Base-by-base conservation (phyloP, 2,329 filamentous ascomycete genomes). In the Hypomyces perniciosus region DNA sequence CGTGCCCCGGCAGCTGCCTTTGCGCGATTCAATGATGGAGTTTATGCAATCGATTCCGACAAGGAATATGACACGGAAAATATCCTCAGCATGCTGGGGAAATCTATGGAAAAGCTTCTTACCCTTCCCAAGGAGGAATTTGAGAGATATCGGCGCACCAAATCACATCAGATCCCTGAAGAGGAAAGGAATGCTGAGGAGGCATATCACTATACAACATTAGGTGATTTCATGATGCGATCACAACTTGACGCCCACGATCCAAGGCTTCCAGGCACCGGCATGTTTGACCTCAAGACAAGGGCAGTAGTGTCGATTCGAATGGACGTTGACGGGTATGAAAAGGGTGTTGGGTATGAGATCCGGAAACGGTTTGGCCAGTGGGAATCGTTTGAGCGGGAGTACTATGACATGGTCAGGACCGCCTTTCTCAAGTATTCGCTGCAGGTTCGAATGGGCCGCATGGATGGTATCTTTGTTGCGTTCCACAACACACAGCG, bases 391-490 rank as follows among this genome's bases (percentile, higher is more conserved):
- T 99, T 86, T 65, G 93, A 99, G 70, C 84, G 91, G 52, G 95
- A 99, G 63, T 96, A 93, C 67, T 95, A 86, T 66, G 93, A 99
- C 68, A 95, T 99, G 90, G 92, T 95, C 53, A 81, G 95, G 48
- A 82, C 91, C 1, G 93, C 92, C 0, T 92, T 99, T 71, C 74
- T 99, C 50, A 99, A 99, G 64, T 99, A 99, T 68, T 96, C 91
- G 8, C 76, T 99, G 30, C 93, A 99, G 69, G 95, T 92, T 29
- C 88, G 93, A 41, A 95, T 99, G 82, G 93, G 95, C 13, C 84
- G 91, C 45, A 99, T 99, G 95, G 92, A 99, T 64, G 93, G 93
- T 48, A 96, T 97, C 45, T 99, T 97, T 63, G 88, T 97, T 26
- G 93, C 93, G 2, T 99, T 84, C 65, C 93, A 99, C 73, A 99